A percentile compares a stretch with the other conserved stretches of the same genome.
Conservation (phyloP, 371 early-diverging fungal species). For the Syncephalastrum contaminatum region DNA sequence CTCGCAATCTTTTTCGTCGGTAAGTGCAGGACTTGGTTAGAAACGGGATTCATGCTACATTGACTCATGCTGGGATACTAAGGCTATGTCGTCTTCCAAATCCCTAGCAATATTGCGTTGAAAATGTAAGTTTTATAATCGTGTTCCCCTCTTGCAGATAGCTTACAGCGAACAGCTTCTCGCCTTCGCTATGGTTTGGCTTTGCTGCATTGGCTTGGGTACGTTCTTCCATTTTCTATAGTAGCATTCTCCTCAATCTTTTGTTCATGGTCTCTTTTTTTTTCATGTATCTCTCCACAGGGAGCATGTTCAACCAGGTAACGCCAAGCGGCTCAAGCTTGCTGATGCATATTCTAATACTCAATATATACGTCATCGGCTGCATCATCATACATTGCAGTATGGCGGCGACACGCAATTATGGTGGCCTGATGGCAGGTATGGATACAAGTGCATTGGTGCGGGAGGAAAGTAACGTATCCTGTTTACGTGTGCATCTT, state of each 20-base stretch:
- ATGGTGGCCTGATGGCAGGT: no score
- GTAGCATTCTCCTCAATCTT: no score
- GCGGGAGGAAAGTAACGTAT: no score
- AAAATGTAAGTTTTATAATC: conserved; percentile 4
- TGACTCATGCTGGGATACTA: neutral
- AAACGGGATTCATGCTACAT: neutral
- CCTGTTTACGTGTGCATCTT: neutral
- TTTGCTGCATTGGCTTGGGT: no score
- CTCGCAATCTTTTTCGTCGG: conserved; percentile 16
- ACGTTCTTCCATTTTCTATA: no score
- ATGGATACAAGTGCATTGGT: no score
- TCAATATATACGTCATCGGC: neutral
- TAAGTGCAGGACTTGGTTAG: neutral
- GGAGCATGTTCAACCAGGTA: conserved; percentile 14
- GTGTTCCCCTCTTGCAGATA: conserved; percentile 8
- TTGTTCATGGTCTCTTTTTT: no score
- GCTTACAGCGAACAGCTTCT: neutral
- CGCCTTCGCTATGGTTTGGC: no score
- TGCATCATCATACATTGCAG: neutral
- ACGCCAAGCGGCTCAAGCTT: neutral
- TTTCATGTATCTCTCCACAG: neutral
- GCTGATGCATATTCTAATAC: neutral
- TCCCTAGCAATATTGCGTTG: conserved; percentile 12
- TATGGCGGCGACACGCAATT: no score
- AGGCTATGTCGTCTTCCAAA: conserved; percentile 15